Percentiles rank a stretch among this genome's conserved stretches.
Evolutionary conservation across 169 alveolate genomes (phyloP).

Genomic region (Eimeria falciformis): DNA sequence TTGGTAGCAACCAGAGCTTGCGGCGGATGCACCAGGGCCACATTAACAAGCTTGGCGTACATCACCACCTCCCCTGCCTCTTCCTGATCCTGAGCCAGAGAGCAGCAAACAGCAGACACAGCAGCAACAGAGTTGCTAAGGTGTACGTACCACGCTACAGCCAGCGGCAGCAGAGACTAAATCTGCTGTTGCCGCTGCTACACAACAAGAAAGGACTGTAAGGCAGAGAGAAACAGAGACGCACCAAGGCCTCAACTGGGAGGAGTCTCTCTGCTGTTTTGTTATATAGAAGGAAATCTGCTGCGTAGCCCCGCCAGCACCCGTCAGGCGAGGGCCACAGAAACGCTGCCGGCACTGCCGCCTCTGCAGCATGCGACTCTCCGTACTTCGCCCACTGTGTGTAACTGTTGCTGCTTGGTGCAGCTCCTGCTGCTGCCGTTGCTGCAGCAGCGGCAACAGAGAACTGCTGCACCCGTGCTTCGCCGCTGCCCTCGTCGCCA

Average conservation of each 20-base stretch:
- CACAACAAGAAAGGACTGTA: neutral
- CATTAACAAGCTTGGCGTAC: slow-evolving; percentile 73
- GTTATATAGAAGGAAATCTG: slow-evolving; percentile 69
- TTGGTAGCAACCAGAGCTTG: slow-evolving; percentile 54
- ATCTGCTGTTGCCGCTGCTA: no score
- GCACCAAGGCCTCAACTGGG: slow-evolving; percentile 58
- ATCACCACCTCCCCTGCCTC: slow-evolving; percentile 65
- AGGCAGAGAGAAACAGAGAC: slow-evolving; percentile 4
- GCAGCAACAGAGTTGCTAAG: neutral
- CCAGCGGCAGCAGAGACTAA: no score
- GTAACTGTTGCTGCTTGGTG: slow-evolving; percentile 55
- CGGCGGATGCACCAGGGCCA: slow-evolving; percentile 70
- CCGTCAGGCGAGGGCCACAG: slow-evolving; percentile 68
- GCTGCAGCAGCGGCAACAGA: neutral
- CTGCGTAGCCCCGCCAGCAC: slow-evolving; percentile 49
- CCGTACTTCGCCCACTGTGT: slow-evolving; percentile 73
- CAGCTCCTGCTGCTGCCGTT: slow-evolving; percentile 32
- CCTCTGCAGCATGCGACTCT: slow-evolving; percentile 55
- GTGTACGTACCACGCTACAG: no score
- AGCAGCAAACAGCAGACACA: neutral
- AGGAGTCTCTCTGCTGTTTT: slow-evolving; percentile 68
- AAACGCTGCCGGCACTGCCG: slow-evolving; percentile 54
- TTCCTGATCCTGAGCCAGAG: slow-evolving; percentile 56
- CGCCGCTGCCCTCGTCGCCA: slow-evolving; percentile 2
- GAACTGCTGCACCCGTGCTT: neutral